Base-by-base conservation (phyloP, 2,329 filamentous ascomycete species). In the Salinomyces thailandicus region DNA sequence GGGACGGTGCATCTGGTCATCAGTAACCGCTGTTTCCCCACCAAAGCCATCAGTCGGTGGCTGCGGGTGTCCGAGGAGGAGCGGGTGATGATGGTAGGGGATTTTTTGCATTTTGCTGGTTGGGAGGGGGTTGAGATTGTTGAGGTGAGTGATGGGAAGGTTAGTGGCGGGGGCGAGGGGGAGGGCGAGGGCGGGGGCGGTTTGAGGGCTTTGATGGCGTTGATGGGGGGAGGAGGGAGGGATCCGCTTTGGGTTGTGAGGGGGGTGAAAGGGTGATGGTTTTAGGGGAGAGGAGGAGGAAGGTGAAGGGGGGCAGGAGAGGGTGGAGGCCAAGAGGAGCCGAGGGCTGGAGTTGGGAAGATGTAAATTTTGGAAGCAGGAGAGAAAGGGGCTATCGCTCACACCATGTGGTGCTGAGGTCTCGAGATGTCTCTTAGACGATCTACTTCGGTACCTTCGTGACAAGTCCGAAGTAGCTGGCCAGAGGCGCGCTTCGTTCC, bases 121-220 rank as follows among this genome's bases (percentile, higher is more conserved):
- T 74, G 68, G 68, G 59, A 57, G 20, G 49, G 63, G n/a, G 63
- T 73, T 18, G 68, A 72, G 55, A 67, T 72, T 44, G 61, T 72
- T n/a, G 62, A 68, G 37, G 42, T 70, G n/a, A 64, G 62, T 42
- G 59, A 64, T 42, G 58, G 60, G 16, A 58, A 58, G 16, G 45
- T 46, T 8, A 44, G 38, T 13, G 38, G 41, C 14, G 39, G 31
- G 11, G 45, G 30, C 13, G 34, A 41, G 13, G 36, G 38, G 12
- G 42, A 38, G n/a, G 37, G 34, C 18, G 18, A 28, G 5, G 39
- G 47, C 18, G 42, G 43, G 2, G n/a, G n/a, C n/a, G 47, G 51
- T 12, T 33, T 58, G 35, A 45, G 49, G 16, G 48, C 48, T 4
- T 50, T 55, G 41, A 61, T 51, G 52, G 47, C 30, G 58, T 57